Percentiles rank a stretch among this genome's conserved stretches.
These are phyloP conservation scores for Blastobotrys aristatus DNA, from an alignment of 1,139 yeast species.

Conservation along the genomic window DNA sequence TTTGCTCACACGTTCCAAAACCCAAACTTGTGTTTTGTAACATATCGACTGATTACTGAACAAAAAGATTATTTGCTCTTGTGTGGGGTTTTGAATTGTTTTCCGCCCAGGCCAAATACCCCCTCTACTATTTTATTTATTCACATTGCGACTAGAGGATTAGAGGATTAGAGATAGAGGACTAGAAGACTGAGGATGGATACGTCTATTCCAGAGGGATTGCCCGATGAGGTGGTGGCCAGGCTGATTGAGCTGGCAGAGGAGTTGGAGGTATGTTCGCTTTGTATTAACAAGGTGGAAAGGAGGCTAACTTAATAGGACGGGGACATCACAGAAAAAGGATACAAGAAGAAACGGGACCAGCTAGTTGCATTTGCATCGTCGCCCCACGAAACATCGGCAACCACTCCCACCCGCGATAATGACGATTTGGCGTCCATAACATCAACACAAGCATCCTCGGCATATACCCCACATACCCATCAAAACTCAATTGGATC, in stretches of 20 bases:
- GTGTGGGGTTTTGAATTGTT: too few relatives aligned
- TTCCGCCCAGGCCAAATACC: too few relatives aligned
- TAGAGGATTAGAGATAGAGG: too few relatives aligned
- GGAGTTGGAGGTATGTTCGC: conserved; percentile 39
- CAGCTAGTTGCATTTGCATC: background rate
- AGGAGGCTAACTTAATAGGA: conserved; percentile 43
- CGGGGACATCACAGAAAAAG: conserved; percentile 65
- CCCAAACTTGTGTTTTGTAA: too few relatives aligned
- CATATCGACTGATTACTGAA: too few relatives aligned
- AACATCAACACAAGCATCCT: conserved; percentile 15
- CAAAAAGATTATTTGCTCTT: too few relatives aligned
- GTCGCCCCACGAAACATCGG: background rate
- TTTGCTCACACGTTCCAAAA: too few relatives aligned
- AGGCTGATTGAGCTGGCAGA: conserved; percentile 42
- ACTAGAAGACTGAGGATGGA: too few relatives aligned
- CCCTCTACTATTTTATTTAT: too few relatives aligned
- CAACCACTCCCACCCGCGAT: background rate
- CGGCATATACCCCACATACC: conserved; percentile 7
- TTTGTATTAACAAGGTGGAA: background rate
- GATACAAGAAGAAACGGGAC: conserved; percentile 54
- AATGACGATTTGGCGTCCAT: conserved; percentile 40
- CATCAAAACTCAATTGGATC: conserved; percentile 10
- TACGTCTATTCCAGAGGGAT: conserved; percentile 40
- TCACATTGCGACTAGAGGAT: too few relatives aligned
- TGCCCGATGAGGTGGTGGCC: conserved; percentile 35